Evolutionary conservation across 306 rosid genomes (phyloP), one percentile per base, ranked within the genome.

Genomic region (Neltuma alba): DNA sequence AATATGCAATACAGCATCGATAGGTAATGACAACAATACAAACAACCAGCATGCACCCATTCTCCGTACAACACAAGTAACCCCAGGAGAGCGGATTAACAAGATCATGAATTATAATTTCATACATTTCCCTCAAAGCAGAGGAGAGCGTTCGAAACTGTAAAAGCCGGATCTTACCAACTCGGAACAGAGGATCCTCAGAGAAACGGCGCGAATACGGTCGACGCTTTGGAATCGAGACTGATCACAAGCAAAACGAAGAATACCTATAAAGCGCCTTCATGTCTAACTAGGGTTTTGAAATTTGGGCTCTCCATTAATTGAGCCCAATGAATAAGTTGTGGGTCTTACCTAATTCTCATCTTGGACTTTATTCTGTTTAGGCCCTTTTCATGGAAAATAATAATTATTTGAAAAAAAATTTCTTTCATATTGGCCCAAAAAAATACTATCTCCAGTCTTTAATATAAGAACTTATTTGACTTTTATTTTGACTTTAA

Each of bases 91-190:
- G 14, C 1, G 27, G 18, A 30, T 28, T 15, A 21, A 37, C 61
- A 47, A 47, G 41, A 31, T 71, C 60, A 31, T 10, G 9, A 71
- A 30, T 18, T 31, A 7, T 18, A 16, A 20, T 8, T 71, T n/a
- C 28, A 12, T 4, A 52, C 45, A 34, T 21, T 50, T 71, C 20
- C 64, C 3, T 50, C 13, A 20, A 50, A 72, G 36, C 21, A 50
- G 37, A 34, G 2, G 0, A 33, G 61, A 71, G 28, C 12, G 42
- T 47, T 28, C 28, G 16, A 45, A 2, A 38, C 50, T 10, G 14
- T 40, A 25, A 21, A 21, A 40, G 9, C 62, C 18, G 23, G 64
- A 72, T 52, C 76, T 72, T 72, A 72, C 76, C 64, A 13, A 10
- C 13, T 9, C 3, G 16, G 52, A 50, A 33, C 63, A 0, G 45